Evolutionary conservation across 2,329 filamentous ascomycete genomes (phyloP), one percentile per base, ranked within the genome.

Genomic region (Shiraia sp.): DNA sequence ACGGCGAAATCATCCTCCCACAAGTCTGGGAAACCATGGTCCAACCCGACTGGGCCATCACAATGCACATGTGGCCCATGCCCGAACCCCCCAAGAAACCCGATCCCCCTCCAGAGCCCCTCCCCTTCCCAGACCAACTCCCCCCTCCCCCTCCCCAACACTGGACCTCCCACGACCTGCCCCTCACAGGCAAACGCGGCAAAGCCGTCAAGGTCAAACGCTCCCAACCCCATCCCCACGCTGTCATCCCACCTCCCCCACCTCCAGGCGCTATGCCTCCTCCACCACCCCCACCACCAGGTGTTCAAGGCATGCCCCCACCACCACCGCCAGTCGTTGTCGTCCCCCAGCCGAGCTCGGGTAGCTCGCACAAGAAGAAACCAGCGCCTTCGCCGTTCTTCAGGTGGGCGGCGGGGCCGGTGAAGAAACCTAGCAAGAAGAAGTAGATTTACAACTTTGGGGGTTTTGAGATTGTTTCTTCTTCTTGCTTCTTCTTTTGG

Each of bases 61-160:
- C 63, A 8, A 76, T 76, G 73, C 71, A 74, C 49, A 73, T 76
- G 62, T 76, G 74, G 73, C 74, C 74, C 0, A 71, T 75, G 63
- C 63, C 68, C 9, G 69, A 73, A 27, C 53, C 59, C 4, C 35
- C 40, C 9, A 17, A 24, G 22, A 26, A 15, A 26, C 40, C 47
- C 2, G 41, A 47, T 12, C 50, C 49, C 10, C 52, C 51, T 19
- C 48, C 53, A 27, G n/a, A n/a, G n/a, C n/a, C 50, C 53, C 33
- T 45, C 45, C 19, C 42, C 45, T 17, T 45, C 47, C 45, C 42
- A 1, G 32, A 31, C 13, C 48, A 51, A 14, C 10, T 17, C 6
- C 36, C 32, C 9, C 41, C 47, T 23, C 46, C 49, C 2, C 49
- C 49, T 40, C 55, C 51, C 17, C 43, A 45, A 16, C 46, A 58